These are phyloP conservation scores for Solanum chilense DNA, from an alignment of 257 asterid genomes.

Conservation along the genomic window DNA sequence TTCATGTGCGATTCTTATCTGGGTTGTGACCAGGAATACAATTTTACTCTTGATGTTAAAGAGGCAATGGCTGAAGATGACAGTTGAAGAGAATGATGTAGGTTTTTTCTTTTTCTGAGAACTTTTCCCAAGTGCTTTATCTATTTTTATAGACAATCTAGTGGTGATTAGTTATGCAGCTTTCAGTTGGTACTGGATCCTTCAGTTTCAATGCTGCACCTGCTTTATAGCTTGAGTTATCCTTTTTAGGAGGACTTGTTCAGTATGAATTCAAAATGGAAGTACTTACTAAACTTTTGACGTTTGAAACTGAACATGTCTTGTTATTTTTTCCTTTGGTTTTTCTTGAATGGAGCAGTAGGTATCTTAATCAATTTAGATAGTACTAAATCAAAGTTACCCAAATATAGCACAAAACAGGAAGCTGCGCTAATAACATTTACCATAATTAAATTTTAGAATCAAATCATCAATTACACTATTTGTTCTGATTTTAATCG, in stretches of 20 bases:
- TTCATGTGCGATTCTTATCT: slow-evolving; percentile 34
- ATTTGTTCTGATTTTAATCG: neutral
- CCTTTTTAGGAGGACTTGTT: neutral
- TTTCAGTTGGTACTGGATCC: neutral
- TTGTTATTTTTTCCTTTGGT: too few relatives aligned
- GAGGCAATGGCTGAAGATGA: slow-evolving; percentile 2
- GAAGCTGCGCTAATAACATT: neutral
- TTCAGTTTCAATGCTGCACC: neutral
- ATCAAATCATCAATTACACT: neutral
- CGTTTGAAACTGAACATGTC: neutral
- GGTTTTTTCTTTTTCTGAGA: neutral
- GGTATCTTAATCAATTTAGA: neutral
- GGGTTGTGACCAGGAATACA: slow-evolving; percentile 38
- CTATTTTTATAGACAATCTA: neutral
- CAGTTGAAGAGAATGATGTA: neutral
- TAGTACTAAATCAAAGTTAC: neutral
- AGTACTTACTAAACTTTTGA: neutral
- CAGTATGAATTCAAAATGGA: neutral
- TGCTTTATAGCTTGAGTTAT: neutral
- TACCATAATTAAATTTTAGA: neutral
- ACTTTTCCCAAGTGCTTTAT: neutral
- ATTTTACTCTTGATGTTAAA: slow-evolving; percentile 22
- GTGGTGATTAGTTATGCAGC: neutral
- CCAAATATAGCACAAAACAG: neutral
- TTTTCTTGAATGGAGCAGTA: neutral